Percentiles rank a stretch among this genome's conserved stretches.
phyloP scores from a whole-genome alignment of 768 basidiomycete genomes.

The Wakefieldia striispora region DNA sequence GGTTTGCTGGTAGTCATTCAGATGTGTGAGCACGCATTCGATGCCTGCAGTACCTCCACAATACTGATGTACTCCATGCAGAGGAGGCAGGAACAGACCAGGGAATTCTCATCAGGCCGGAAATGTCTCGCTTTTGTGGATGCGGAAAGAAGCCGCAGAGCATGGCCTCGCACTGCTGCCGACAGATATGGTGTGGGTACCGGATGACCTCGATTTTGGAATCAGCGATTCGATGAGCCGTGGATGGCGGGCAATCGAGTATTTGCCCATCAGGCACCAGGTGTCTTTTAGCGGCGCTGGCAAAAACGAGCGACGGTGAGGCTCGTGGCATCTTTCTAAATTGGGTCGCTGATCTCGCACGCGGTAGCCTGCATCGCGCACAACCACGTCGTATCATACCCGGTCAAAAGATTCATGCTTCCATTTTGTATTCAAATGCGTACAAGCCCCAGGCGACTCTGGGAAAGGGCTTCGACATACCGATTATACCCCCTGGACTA shows the following conservation, averaged over 20 bases:
- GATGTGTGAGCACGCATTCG: slow-evolving; percentile 27
- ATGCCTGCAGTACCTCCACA: fast-evolving
- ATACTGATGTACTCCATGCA: slow-evolving; percentile 3
- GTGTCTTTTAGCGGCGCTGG: slow-evolving; percentile 20
- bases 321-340: neutral
- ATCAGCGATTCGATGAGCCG: slow-evolving; percentile 19
- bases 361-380: slow-evolving; percentile 11
- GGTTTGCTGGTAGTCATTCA: slow-evolving; percentile 54
- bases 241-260: slow-evolving; percentile 16
- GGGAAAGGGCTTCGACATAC: slow-evolving; percentile 26
- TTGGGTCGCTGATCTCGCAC: neutral
- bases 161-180: slow-evolving; percentile 27
- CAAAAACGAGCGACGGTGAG: slow-evolving; percentile 18
- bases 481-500: neutral
- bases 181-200: slow-evolving; percentile 28
- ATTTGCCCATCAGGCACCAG: slow-evolving; percentile 24
- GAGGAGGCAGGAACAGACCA: slow-evolving; percentile 24
- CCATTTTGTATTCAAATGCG: slow-evolving; percentile 19
- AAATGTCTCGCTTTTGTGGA: slow-evolving; percentile 32
- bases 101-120: slow-evolving; percentile 21
- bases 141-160: slow-evolving; percentile 30
- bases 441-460: slow-evolving; percentile 18
- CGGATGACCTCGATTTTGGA: slow-evolving; percentile 25
- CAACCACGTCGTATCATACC: slow-evolving; percentile 29
- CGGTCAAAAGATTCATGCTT: slow-evolving; percentile 27